Base-by-base conservation (phyloP, 345 rosid species). In the Brassica incana region DNA sequence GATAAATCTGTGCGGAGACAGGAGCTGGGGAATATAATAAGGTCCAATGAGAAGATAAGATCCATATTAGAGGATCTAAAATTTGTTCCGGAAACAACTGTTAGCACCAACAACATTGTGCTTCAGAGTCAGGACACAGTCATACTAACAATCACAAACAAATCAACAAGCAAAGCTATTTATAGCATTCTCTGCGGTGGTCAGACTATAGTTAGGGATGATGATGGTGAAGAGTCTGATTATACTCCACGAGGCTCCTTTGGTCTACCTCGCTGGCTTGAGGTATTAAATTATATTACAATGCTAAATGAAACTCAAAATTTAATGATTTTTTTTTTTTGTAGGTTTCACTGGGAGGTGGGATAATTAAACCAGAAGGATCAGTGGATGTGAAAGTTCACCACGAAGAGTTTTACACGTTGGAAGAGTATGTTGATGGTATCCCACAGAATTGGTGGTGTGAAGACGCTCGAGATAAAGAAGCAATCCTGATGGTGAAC, bases 181-280 rank as follows among this genome's bases (percentile, higher is more conserved):
- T 95, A 78, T 56, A 89, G 75, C 83, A 88, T 93, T 75, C 65
- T 65, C 0, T 93, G 94, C 48, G 88, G 84, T 54, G 94, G 95
- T 54, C 95, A 79, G 80, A 59, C 88, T 35, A 66, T 85, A 0
- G 36, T 83, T 72, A 88, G 78, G 76, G 97, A 90, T n/a, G 91
- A 90, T 6, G 91, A 78, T 6, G 91, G 79, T 9, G 89, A 88
- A 25, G 77, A 68, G n/a, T 20, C 81, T 16, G 87, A 88, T 3
- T 85, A 83, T 75, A 88, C 43, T 73, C 78, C 95, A 15, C 84
- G 97, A 82, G 97, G 92, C 73, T 84, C 86, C 78, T 85, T 79
- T 7, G 98, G 94, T 73, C 88, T 93, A 18, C 99, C 99, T 45
- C 81, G 92, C 56, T 95, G 99, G 98, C 97, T 95, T 70, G 98